phyloP scores from a whole-genome alignment of 768 basidiomycete genomes.

The Pisolithus sp. region DNA sequence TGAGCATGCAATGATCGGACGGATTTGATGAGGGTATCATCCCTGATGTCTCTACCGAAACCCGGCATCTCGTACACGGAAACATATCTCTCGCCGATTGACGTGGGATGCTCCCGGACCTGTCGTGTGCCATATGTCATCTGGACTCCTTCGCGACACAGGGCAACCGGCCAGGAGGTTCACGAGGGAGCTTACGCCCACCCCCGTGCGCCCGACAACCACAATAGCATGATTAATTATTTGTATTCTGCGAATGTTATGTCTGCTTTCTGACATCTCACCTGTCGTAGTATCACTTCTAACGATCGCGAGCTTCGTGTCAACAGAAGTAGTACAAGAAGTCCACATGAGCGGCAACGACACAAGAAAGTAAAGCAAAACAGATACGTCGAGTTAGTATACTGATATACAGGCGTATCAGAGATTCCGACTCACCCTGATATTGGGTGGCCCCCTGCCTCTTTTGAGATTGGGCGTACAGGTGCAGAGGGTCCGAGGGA shows the following conservation, averaged over 20 bases:
- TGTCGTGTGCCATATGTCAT: slow-evolving; percentile 2
- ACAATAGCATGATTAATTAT: slow-evolving; percentile 17
- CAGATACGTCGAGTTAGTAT: too few species aligned
- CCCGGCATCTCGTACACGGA: slow-evolving; percentile 20
- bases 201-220: slow-evolving; percentile 25
- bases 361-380: too few species aligned
- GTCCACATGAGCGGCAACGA: too few species aligned
- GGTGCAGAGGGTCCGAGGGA: too few species aligned
- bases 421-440: too few species aligned
- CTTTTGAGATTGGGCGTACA: too few species aligned
- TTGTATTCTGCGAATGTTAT: background rate
- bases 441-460: too few species aligned
- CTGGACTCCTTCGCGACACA: slow-evolving; percentile 9
- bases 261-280: too few species aligned
- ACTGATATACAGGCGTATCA: too few species aligned
- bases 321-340: too few species aligned
- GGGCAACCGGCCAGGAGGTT: slow-evolving; percentile 20
- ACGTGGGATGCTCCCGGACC: background rate
- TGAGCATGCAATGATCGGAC: slow-evolving; percentile 11
- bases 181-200: slow-evolving; percentile 23
- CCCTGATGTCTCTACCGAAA: slow-evolving; percentile 6
- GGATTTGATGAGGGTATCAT: slow-evolving; percentile 10
- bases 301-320: too few species aligned
- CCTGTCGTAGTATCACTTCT: too few species aligned
- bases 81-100: slow-evolving; percentile 1